Evolutionary conservation across 345 rosid genomes (phyloP).

Genomic region (Salix dunnii): DNA sequence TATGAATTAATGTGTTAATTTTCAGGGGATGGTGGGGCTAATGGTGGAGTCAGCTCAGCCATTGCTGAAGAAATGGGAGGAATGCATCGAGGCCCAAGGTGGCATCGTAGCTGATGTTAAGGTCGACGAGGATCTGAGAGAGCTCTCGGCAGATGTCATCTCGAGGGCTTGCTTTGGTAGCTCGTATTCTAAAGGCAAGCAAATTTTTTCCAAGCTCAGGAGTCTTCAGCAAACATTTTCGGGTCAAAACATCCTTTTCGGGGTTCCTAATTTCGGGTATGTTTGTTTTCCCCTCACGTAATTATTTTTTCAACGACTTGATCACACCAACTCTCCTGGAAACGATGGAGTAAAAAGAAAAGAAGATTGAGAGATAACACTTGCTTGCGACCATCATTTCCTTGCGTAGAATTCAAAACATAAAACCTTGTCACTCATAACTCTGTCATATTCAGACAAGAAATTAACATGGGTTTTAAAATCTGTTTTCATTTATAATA

Average conservation of each 20-base stretch:
- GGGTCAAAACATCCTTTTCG: slow-evolving; percentile 5
- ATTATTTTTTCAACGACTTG: too few species aligned
- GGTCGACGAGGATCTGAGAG: slow-evolving; percentile 18
- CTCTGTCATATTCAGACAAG: too few species aligned
- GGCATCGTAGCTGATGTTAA: slow-evolving; percentile 13
- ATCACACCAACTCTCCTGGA: too few species aligned
- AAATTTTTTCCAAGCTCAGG: slow-evolving; percentile 22
- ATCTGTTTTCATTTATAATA: too few species aligned
- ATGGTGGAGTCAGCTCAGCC: slow-evolving; percentile 16
- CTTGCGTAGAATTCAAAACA: too few species aligned
- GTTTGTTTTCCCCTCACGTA: too few species aligned
- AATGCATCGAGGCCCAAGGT: slow-evolving; percentile 4
- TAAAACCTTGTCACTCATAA: too few species aligned
- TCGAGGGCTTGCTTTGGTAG: slow-evolving; percentile 24
- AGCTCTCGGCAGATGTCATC: slow-evolving; percentile 17
- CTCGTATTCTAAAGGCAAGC: slow-evolving; percentile 14
- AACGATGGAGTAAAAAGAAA: too few species aligned
- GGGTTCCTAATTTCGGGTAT: slow-evolving; percentile 8
- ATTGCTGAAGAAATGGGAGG: slow-evolving; percentile 18
- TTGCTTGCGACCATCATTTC: too few species aligned
- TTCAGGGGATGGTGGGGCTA: slow-evolving; percentile 22
- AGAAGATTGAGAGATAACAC: too few species aligned
- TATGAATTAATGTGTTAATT: not conserved
- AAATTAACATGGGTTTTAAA: too few species aligned
- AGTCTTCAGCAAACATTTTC: slow-evolving; percentile 13